Base-by-base conservation (phyloP, 108 stramenopile species). In the Cyclotella atomus region DNA sequence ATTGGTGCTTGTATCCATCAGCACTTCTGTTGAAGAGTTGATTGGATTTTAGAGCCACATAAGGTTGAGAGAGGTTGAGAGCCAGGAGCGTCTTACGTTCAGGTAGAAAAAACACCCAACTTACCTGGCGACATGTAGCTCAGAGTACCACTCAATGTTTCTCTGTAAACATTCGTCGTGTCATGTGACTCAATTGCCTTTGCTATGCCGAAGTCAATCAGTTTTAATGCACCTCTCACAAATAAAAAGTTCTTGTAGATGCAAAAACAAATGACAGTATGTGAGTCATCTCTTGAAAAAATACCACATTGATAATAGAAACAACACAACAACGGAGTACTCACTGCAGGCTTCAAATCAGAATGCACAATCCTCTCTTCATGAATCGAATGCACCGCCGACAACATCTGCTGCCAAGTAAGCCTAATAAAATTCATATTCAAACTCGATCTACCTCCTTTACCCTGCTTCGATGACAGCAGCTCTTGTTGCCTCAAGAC, bases 51-150 rank as follows among this genome's bases (percentile, higher is more conserved):
- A n/a, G n/a, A n/a, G n/a, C n/a, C n/a, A n/a, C n/a, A n/a, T n/a
- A n/a, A n/a, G n/a, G n/a, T n/a, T n/a, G n/a, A n/a, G n/a, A n/a
- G n/a, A n/a, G n/a, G n/a, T n/a, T n/a, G n/a, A n/a, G n/a, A n/a
- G n/a, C n/a, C n/a, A n/a, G n/a, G n/a, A n/a, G n/a, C n/a, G n/a
- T n/a, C n/a, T n/a, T n/a, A n/a, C n/a, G n/a, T n/a, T n/a, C n/a
- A n/a, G n/a, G n/a, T n/a, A n/a, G n/a, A n/a, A n/a, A n/a, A n/a
- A n/a, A n/a, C n/a, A n/a, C n/a, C n/a, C n/a, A n/a, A n/a, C n/a
- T n/a, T n/a, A n/a, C n/a, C n/a, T n/a, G 99, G 99, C 2, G 89
- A 91, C 98, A 99, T 99, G 73, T 99, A 99, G 75, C 97, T 99
- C n/a, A 98, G 78, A 1, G 99, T 99, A 29, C 99, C 99, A 62